A percentile compares a stretch with the other conserved stretches of the same genome.
phyloP scores from a whole-genome alignment of 805 yeast genomes.

The Yamadazyma nakazawae region DNA sequence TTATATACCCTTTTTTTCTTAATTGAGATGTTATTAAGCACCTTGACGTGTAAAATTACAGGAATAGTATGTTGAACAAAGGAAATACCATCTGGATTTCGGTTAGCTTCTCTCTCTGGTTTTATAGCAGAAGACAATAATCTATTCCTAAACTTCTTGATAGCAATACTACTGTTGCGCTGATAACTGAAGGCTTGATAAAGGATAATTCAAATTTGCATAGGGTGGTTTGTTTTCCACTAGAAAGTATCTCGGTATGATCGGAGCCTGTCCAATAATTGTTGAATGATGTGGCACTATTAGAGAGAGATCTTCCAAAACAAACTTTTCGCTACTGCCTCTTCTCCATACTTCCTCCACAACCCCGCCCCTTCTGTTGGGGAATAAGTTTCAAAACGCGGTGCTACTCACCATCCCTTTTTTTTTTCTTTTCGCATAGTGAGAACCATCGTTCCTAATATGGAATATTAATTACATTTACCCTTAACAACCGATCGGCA shows the following conservation, averaged over 20 bases:
- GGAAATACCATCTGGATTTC: no score
- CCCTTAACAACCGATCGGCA: background rate
- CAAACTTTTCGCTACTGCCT: background rate
- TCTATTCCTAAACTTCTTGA: no score
- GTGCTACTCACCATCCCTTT: conserved; percentile 1
- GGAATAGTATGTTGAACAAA: no score
- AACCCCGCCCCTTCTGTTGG: background rate
- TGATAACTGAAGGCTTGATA: no score
- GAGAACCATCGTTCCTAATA: background rate
- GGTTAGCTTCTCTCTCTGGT: no score
- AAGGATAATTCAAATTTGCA: no score
- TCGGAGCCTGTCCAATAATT: background rate
- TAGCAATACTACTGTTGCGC: no score
- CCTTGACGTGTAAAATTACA: background rate
- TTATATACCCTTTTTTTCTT: conserved; percentile 1
- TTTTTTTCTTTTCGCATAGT: background rate
- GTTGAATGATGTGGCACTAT: no score
- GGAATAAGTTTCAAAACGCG: conserved; percentile 5
- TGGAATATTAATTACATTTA: conserved; percentile 1
- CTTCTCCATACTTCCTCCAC: background rate
- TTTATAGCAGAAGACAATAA: no score
- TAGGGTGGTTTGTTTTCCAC: no score
- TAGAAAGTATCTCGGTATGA: background rate
- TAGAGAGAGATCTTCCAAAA: no score
- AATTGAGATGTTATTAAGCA: background rate